Evolutionary conservation across 768 basidiomycete species (phyloP), one percentile per base, ranked within the genome.

Genomic region (Lepiota brunneoincarnata): DNA sequence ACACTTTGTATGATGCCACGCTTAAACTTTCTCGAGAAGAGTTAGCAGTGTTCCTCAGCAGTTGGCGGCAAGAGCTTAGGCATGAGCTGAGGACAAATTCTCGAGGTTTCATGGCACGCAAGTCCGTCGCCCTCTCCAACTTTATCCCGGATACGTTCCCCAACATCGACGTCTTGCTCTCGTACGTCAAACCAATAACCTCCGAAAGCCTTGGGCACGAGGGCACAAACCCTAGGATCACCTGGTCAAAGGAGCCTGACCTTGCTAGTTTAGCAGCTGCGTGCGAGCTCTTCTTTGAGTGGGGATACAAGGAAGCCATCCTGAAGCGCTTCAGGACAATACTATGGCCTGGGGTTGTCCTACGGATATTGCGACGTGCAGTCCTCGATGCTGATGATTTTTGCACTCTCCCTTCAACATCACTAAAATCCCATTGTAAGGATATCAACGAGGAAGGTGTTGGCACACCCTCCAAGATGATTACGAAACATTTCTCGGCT

Each of bases 251-350:
- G 52, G 89, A 92, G 56, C 87, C 88, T 0, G 82, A 87, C 59
- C 71, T 91, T 1, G 79, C 78, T 14, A 82, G 80, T 50, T 79
- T 95, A 14, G 93, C 94, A 0, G 80, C 73, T 9, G 75, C 86
- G 2, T 95, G 93, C 72, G 94, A 97, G 67, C 76, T 85, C 43
- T 89, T 86, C 65, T 96, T 96, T 58, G 93, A 95, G 64, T 97
- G 93, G 93, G 93, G 93, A 0, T 85, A 91, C 46, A 85, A 78
- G 61, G 87, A 91, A 44, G 75, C 83, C 2, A 91, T 96, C 51
- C 78, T 90, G 59, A 91, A 91, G 59, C 84, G 91, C 10, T 93
- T 95, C 64, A 77, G 89, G 63, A 89, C 84, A 0, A 80, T 92
- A 3, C 77, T 94, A 15, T 97, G 93, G 89, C 83, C 83, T 14